Conservation (phyloP, 257 asterid genomes). For the Nicotiana otophora region DNA sequence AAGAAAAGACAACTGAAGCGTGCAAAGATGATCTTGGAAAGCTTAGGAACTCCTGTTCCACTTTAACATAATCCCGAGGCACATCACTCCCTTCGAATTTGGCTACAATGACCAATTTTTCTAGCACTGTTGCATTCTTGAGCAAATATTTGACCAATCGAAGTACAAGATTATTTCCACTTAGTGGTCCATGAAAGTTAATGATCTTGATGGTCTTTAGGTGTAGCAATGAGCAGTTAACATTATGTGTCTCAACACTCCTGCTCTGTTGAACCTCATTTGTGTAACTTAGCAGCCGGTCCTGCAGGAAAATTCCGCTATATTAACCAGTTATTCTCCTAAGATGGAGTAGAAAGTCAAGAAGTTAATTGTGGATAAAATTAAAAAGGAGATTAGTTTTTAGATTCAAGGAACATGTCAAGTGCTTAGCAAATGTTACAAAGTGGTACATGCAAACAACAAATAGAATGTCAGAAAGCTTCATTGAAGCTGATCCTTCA, state of each 20-base stretch:
- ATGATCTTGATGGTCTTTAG: not conserved
- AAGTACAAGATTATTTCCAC: not conserved
- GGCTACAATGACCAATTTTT: not conserved
- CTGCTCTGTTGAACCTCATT: not conserved
- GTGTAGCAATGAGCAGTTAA: not conserved
- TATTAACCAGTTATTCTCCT: not conserved
- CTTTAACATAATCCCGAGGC: not conserved
- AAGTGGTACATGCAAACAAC: not conserved
- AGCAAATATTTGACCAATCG: not conserved
- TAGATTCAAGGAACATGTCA: not conserved
- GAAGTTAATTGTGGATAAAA: not conserved
- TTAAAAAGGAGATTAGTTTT: no score
- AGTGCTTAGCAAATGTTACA: not conserved
- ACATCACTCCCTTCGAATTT: not conserved
- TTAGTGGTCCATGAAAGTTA: not conserved
- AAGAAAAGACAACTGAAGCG: not conserved
- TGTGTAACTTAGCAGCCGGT: not conserved
- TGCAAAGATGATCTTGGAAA: not conserved
- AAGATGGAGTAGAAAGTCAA: not conserved
- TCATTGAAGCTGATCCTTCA: not conserved
- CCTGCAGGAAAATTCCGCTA: not conserved
- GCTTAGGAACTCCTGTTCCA: not conserved
- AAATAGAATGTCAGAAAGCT: not conserved
- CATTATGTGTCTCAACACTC: not conserved
- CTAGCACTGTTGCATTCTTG: not conserved